phyloP scores from a whole-genome alignment of 768 basidiomycete genomes.

The Rhizopogon rudus region DNA sequence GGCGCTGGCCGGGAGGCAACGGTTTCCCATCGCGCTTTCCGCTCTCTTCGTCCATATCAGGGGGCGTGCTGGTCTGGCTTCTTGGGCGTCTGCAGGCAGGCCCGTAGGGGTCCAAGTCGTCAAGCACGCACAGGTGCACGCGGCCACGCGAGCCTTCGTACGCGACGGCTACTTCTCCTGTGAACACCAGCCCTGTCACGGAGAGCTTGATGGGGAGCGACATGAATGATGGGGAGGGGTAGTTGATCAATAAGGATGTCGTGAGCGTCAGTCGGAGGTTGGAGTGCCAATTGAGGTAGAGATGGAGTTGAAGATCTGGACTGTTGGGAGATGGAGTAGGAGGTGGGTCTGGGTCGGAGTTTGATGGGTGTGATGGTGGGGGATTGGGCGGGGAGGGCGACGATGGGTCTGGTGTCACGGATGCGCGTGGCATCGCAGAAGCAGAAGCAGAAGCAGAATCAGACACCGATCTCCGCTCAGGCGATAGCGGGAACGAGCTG shows the following conservation, averaged over 20 bases:
- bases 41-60: slow-evolving; percentile 60
- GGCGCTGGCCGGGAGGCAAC: slow-evolving; percentile 72
- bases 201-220: slow-evolving; percentile 90
- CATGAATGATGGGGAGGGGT: slow-evolving; percentile 96
- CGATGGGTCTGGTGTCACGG: slow-evolving; percentile 11
- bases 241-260: slow-evolving; percentile 94
- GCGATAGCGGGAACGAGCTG: slow-evolving; percentile 27
- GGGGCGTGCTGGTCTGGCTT: slow-evolving; percentile 44
- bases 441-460: slow-evolving; percentile 10
- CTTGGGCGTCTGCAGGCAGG: slow-evolving; percentile 57
- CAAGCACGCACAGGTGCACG: slow-evolving; percentile 84
- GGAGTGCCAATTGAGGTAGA: slow-evolving; percentile 82
- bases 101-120: slow-evolving; percentile 82
- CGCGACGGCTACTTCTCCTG: slow-evolving; percentile 84
- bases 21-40: slow-evolving; percentile 53
- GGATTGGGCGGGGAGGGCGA: slow-evolving; percentile 8
- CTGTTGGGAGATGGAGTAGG: slow-evolving; percentile 25
- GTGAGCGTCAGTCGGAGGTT: slow-evolving; percentile 85
- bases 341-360: slow-evolving; percentile 8
- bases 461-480: slow-evolving; percentile 13
- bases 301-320: slow-evolving; percentile 84
- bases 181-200: slow-evolving; percentile 85
- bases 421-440: slow-evolving; percentile 13
- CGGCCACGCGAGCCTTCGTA: slow-evolving; percentile 81
- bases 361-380: slow-evolving; percentile 7